Percentiles rank a stretch among this genome's conserved stretches.
phyloP scores from a whole-genome alignment of 116 monocot genomes.

The Phalaenopsis hybrid region DNA sequence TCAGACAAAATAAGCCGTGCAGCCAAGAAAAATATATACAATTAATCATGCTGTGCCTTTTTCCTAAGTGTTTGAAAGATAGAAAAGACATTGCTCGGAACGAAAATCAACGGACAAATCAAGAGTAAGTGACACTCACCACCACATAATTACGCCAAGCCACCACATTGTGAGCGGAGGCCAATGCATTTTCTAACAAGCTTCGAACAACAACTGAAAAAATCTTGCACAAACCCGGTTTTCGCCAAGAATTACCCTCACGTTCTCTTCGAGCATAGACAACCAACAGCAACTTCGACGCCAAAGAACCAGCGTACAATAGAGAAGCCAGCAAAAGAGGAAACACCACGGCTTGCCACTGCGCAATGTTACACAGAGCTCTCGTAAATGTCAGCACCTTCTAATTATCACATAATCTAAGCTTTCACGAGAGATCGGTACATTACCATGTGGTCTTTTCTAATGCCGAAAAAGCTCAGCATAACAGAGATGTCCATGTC shows the following conservation, averaged over 20 bases:
- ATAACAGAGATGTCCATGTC: slow-evolving; percentile 20
- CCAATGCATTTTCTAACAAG: slow-evolving; percentile 7
- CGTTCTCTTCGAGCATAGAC: slow-evolving; percentile 4
- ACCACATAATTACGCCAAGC: slow-evolving; percentile 75
- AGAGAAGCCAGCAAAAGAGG: slow-evolving; percentile 70
- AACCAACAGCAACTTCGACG: slow-evolving; percentile 19
- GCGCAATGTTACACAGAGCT: slow-evolving; percentile 1
- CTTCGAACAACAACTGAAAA: not conserved
- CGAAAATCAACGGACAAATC: not conserved
- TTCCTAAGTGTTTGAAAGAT: not conserved
- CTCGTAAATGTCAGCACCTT: not conserved
- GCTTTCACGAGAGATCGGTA: not conserved
- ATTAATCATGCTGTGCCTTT: too few relatives aligned
- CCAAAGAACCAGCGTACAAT: slow-evolving; percentile 60
- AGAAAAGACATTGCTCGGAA: not conserved
- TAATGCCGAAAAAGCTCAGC: slow-evolving; percentile 47
- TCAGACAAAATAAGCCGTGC: too few relatives aligned
- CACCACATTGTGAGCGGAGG: slow-evolving; percentile 29
- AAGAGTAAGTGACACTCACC: slow-evolving; percentile 28
- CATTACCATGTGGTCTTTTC: slow-evolving; percentile 59
- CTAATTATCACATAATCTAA: not conserved
- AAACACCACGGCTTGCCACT: slow-evolving; percentile 62
- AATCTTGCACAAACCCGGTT: not conserved
- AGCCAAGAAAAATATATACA: too few relatives aligned
- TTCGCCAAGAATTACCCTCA: slow-evolving; percentile 14